phyloP scores from a whole-genome alignment of 176 grass and related monocot species.

The Carex cristatella region DNA sequence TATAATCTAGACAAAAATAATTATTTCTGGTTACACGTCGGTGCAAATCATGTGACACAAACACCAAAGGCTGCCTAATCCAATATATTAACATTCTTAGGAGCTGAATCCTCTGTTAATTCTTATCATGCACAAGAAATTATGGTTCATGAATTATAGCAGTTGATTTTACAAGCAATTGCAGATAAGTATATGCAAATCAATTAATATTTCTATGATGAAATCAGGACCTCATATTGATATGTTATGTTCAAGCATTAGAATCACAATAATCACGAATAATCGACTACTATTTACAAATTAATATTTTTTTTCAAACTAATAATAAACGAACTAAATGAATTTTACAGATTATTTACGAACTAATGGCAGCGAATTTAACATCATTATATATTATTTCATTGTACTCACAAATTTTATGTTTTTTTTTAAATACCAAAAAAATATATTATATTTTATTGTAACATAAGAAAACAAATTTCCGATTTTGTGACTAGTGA shows the following conservation, averaged over 20 bases:
- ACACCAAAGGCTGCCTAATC: background rate
- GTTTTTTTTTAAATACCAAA: no score
- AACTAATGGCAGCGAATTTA: no score
- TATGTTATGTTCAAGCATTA: background rate
- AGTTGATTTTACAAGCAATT: background rate
- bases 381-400: no score
- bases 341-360: no score
- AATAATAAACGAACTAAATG: no score
- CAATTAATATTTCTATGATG: background rate
- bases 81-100: background rate
- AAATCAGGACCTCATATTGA: background rate
- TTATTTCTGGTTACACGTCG: background rate
- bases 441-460: no score
- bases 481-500: background rate
- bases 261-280: background rate
- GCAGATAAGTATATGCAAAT: background rate
- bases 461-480: background rate
- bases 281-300: no score
- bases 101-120: background rate
- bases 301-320: no score
- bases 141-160: background rate
- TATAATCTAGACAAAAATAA: background rate
- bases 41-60: background rate
- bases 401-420: no score
- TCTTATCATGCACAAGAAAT: background rate